Conservation (phyloP, 140 eudicot genomes). For the Stevia rebaudiana region DNA sequence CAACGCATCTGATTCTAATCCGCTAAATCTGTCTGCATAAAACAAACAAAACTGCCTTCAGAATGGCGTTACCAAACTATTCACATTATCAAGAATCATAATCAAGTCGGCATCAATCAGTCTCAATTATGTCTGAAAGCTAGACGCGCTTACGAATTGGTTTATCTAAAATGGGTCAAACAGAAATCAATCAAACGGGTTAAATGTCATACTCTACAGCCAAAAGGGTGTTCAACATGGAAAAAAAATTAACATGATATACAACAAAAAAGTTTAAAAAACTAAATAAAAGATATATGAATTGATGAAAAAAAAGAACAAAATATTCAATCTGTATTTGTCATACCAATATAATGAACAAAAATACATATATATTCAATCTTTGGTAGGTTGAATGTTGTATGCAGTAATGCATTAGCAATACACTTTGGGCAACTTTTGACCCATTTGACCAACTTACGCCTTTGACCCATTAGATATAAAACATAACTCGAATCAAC, state of each 20-base stretch:
- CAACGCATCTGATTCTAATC: slow-evolving; percentile 82
- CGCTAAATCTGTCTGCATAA: slow-evolving; percentile 73
- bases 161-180: not conserved
- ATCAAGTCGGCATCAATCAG: not conserved
- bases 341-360: no score
- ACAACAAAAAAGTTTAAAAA: not conserved
- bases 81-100: not conserved
- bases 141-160: not conserved
- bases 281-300: no score
- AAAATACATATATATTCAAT: no score
- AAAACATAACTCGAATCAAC: not conserved
- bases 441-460: not conserved
- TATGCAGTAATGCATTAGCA: no score
- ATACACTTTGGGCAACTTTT: not conserved
- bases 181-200: not conserved
- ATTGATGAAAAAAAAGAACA: no score
- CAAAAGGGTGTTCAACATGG: no score
- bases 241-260: slow-evolving; percentile 57
- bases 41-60: slow-evolving; percentile 15
- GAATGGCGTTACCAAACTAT: not conserved
- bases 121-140: not conserved
- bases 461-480: not conserved
- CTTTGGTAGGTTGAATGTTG: no score
- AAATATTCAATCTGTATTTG: no score
- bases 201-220: not conserved